Percentiles rank a stretch among this genome's conserved stretches.
Conservation (phyloP, 129 eudicot species). For the Smallanthus sonchifolius region DNA sequence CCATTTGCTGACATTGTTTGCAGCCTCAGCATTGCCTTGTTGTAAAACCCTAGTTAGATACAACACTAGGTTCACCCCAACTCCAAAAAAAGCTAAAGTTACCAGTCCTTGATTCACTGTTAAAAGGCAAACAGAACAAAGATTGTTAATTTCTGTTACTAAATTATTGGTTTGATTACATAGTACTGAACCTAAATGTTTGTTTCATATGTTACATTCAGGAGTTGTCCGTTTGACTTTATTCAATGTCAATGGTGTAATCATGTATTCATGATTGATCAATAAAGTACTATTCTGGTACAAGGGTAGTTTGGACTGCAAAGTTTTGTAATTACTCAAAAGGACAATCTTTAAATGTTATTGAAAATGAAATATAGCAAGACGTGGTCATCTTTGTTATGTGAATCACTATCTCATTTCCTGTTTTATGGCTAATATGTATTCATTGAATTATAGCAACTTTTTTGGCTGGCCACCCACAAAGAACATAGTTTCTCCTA, state of each 20-base stretch:
- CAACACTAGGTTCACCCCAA: constrained; percentile 91
- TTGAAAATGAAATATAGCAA: constrained; percentile 18
- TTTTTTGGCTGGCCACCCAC: background rate
- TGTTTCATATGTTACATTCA: background rate
- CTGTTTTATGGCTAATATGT: constrained; percentile 9
- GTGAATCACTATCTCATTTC: background rate
- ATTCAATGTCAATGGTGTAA: background rate
- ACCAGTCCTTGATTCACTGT: constrained; percentile 95
- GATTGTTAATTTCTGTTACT: background rate
- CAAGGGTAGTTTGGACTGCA: constrained; percentile 9
- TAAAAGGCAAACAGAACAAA: constrained; percentile 6
- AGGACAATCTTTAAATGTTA: constrained; percentile 8
- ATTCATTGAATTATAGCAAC: constrained; percentile 1
- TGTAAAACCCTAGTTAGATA: constrained; percentile 85
- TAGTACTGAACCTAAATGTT: background rate
- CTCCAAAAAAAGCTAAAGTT: constrained; percentile 92
- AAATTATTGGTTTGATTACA: background rate
- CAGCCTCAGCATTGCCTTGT: constrained; percentile 88
- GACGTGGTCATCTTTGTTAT: constrained; percentile 24
- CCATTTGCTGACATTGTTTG: constrained; percentile 97
- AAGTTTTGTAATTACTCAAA: constrained; percentile 4
- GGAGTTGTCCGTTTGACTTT: background rate
- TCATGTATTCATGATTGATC: background rate
- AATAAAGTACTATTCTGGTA: background rate
- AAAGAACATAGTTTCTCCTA: background rate